These are phyloP conservation scores for Rhodosporidiobolus sp. DNA, from an alignment of 768 basidiomycete genomes.

Conservation along the genomic window DNA sequence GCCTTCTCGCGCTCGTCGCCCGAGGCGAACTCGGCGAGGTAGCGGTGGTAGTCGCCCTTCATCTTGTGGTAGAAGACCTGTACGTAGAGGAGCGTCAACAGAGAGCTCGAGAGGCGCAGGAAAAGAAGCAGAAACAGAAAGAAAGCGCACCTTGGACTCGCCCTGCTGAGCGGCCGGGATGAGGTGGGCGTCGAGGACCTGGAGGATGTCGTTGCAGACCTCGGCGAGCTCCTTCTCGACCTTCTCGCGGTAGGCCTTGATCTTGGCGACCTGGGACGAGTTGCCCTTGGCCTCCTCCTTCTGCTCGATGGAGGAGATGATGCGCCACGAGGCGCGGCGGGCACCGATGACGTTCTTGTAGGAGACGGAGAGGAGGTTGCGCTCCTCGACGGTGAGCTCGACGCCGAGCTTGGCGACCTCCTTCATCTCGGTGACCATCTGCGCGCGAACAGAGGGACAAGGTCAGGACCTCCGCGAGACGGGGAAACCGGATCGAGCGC, in stretches of 20 bases:
- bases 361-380: conserved; percentile 95
- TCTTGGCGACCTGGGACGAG: conserved; percentile 91
- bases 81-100: not conserved
- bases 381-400: conserved; percentile 97
- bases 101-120: too few relatives aligned
- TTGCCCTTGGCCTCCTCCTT: conserved; percentile 99
- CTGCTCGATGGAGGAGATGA: conserved; percentile 96
- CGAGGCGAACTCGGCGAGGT: conserved; percentile 96
- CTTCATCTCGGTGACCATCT: conserved; percentile 42
- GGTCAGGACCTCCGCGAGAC: not conserved
- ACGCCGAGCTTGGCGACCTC: conserved; percentile 60
- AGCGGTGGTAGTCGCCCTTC: conserved; percentile 99
- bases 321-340: conserved; percentile 97
- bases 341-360: conserved; percentile 91
- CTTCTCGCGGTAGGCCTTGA: conserved; percentile 94
- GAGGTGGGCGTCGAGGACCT: conserved; percentile 82
- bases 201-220: conserved; percentile 79
- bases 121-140: not conserved
- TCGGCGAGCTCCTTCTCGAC: conserved; percentile 93
- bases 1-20: conserved; percentile 97
- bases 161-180: conserved; percentile 94
- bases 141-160: conserved; percentile 74
- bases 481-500: not conserved
- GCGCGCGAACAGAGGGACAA: not conserved
- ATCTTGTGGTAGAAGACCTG: conserved; percentile 93